These are phyloP conservation scores for Apiotrichum akiyoshidainum DNA, from an alignment of 1,284 basidiomycete species.

Conservation along the genomic window DNA sequence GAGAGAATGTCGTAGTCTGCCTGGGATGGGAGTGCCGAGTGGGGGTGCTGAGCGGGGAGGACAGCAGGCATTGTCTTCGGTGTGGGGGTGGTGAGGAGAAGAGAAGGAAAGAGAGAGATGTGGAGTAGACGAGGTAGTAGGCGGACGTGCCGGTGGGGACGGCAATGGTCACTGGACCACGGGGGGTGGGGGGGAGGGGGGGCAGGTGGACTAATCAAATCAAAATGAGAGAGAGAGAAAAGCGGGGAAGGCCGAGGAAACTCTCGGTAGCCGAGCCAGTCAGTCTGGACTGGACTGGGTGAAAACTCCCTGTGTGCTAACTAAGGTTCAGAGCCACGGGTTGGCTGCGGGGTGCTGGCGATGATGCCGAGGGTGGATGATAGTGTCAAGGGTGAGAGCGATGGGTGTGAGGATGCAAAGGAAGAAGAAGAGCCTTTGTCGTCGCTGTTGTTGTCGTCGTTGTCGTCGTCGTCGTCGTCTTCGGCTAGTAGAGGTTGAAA, in stretches of 20 bases:
- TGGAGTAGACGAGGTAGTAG: neutral
- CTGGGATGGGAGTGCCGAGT: conserved; percentile 58
- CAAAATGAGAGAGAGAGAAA: conserved; percentile 4
- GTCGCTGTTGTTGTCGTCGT: too few species aligned
- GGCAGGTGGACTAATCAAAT: neutral
- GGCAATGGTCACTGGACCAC: neutral
- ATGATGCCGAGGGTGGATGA: too few species aligned
- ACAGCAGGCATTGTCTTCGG: conserved; percentile 58
- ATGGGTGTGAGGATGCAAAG: too few species aligned
- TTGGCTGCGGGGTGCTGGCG: too few species aligned
- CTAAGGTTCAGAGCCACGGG: too few species aligned
- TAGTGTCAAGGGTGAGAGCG: too few species aligned
- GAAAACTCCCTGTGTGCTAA: too few species aligned
- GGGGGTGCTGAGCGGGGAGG: conserved; percentile 58
- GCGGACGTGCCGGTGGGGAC: too few species aligned
- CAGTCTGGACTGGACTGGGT: too few species aligned
- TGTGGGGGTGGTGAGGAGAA: neutral
- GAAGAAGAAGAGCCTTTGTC: too few species aligned
- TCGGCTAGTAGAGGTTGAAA: too few species aligned
- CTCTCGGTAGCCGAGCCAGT: neutral
- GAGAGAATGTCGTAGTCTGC: conserved; percentile 44
- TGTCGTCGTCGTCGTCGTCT: too few species aligned
- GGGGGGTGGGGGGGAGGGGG: neutral
- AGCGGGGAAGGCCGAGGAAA: conserved; percentile 14
- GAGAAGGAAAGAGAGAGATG: neutral